These are phyloP conservation scores for Fragaria ananassa DNA, from an alignment of 306 rosid genomes.

Conservation along the genomic window DNA sequence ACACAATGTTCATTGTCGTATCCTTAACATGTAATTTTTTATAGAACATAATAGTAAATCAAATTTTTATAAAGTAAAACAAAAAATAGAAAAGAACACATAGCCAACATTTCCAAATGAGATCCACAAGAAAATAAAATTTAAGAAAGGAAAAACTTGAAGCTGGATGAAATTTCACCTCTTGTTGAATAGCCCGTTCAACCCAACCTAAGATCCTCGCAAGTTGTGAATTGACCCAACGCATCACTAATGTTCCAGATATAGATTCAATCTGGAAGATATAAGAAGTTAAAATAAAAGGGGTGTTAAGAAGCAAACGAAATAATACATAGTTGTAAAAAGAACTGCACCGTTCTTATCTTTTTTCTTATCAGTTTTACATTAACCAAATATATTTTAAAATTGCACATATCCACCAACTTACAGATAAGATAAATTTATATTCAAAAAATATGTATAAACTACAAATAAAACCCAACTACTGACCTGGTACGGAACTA, in stretches of 20 bases:
- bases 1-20: background rate
- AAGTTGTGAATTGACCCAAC: slow-evolving; percentile 96
- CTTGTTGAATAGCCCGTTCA: slow-evolving; percentile 82
- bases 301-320: slow-evolving; percentile 14
- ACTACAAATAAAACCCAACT: slow-evolving; percentile 13
- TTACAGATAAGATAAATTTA: background rate
- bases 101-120: background rate
- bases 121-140: background rate
- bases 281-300: slow-evolving; percentile 17
- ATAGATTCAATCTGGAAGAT: slow-evolving; percentile 70
- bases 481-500: slow-evolving; percentile 73
- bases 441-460: background rate
- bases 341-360: background rate
- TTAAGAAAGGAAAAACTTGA: slow-evolving; percentile 9
- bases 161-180: slow-evolving; percentile 45
- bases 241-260: slow-evolving; percentile 96
- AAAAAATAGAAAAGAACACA: too few relatives aligned
- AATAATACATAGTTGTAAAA: background rate
- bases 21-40: background rate
- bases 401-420: background rate
- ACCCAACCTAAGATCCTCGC: slow-evolving; percentile 94
- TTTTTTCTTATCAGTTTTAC: background rate
- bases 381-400: background rate
- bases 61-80: background rate
- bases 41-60: background rate